Evolutionary conservation across 495 filamentous ascomycete genomes (phyloP).

Genomic region (Aspergillus ellipticus): DNA sequence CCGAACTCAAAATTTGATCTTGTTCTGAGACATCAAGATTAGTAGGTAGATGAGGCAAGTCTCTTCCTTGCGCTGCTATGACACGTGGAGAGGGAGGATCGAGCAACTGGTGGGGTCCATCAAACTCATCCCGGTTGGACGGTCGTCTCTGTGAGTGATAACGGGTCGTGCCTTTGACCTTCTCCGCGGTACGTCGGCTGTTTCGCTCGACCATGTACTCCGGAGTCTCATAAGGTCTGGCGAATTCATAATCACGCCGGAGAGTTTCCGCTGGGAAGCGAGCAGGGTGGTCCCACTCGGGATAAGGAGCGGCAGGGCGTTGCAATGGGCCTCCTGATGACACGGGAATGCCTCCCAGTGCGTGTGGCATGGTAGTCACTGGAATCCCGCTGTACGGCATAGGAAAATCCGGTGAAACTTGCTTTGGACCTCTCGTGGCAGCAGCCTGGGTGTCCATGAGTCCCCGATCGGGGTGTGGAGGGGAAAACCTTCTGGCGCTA

Average conservation of each 20-base stretch:
- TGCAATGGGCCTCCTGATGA: slow-evolving; percentile 33
- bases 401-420: slow-evolving; percentile 29
- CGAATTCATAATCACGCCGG: slow-evolving; percentile 30
- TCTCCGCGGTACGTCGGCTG: slow-evolving; percentile 36
- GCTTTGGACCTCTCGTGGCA: slow-evolving; percentile 17
- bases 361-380: slow-evolving; percentile 19
- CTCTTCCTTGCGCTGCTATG: slow-evolving; percentile 69
- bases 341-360: slow-evolving; percentile 35
- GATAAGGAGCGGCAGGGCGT: slow-evolving; percentile 27
- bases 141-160: slow-evolving; percentile 63
- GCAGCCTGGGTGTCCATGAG: slow-evolving; percentile 27
- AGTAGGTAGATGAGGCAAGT: slow-evolving; percentile 76
- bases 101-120: slow-evolving; percentile 77
- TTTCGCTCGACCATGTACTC: slow-evolving; percentile 42
- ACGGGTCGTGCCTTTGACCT: slow-evolving; percentile 47
- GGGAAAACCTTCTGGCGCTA: slow-evolving; percentile 35
- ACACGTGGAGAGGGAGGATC: slow-evolving; percentile 61
- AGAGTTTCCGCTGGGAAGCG: slow-evolving; percentile 32
- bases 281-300: slow-evolving; percentile 35
- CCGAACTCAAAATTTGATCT: slow-evolving; percentile 70
- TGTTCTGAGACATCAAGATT: slow-evolving; percentile 79
- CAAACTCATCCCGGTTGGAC: slow-evolving; percentile 85
- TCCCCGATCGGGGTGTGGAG: slow-evolving; percentile 27
- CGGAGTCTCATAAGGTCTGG: slow-evolving; percentile 31
- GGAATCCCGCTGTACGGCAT: slow-evolving; percentile 29